Base-by-base conservation (phyloP, 1,139 yeast species). In the Debaryomycetaceae sp. region DNA sequence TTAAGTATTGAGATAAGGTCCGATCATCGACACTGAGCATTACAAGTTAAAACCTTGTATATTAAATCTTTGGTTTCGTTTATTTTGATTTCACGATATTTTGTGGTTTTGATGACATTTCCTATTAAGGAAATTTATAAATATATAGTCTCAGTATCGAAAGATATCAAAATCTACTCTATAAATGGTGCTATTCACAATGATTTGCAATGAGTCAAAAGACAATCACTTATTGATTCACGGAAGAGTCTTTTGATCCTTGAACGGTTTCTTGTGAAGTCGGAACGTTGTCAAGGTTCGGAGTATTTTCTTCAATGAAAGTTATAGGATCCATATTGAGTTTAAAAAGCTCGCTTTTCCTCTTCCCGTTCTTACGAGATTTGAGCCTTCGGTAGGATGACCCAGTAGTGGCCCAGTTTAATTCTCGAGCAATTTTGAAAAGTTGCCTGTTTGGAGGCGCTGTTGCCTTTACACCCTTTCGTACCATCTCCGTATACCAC, bases 401-500 rank as follows among this genome's bases (percentile, higher is more conserved):
- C 3, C 73, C 74, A 33, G 46, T 59, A 18, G 58, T 62, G 2
- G 57, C 58, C 75, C 75, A 70, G 5, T 58, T 48, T 33, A 65
- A 48, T 40, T 65, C 65, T 26, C 65, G 53, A 1, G 75, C 74
- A 2, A 70, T 67, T 30, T 43, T 44, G 41, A 59, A 63, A 1
- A 72, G 42, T n/a, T 61, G 54, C 29, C 55, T 61, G 22, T 67
- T 60, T 2, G 65, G 61, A 1, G 39, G 39, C 0, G 63, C 58
- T 0, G 54, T 55, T 6, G 70, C 53, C 24, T 41, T 46, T 4
- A 66, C 66, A 2, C 73, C 74, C 40, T 59, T 55, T 18, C 52
- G 55, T 3, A 64, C 60, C 32, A 72, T 45, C 31, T 67, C 57
- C n/a, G 59, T 52, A 46, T 67, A 71, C 77, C 77, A 72, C 11